Evolutionary conservation across 1,139 yeast genomes (phyloP), one percentile per base, ranked within the genome.

Genomic region (Scheffersomyces stambukii): DNA sequence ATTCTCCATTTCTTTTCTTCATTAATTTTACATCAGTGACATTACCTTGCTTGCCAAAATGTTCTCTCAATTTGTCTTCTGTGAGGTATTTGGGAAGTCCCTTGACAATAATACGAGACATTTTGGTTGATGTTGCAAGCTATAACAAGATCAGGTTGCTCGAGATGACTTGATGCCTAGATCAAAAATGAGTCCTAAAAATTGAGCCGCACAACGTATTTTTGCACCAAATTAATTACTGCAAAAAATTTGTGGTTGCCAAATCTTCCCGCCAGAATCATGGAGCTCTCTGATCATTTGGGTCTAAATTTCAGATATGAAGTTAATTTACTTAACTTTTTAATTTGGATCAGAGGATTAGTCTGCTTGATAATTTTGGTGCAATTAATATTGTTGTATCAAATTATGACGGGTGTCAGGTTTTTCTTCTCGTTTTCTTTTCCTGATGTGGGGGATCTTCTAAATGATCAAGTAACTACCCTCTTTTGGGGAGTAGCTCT

Each of bases 41-140:
- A 37, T 67, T 62, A 28, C 77, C 77, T 42, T 77, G 65, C 40
- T 74, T 65, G 19, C 69, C 54, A 51, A 91, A 91, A 51, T 81
- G 91, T 16, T 71, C 73, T 38, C 70, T 68, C 36, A 91, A 62
- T 42, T 82, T 77, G 3, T 76, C 88, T 50, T 91, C 97, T 1
- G 81, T 77, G 37, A 78, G 72, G 51, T 84, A 84, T 40, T 69
- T 64, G 14, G 99, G 98, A 35, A 91, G 67, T 25, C 95, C 95
- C 55, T 86, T 93, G n/a, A 93, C 95, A 45, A 91, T 91, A 35
- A 93, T 71, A 58, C 99, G 82, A 22, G 98, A 89, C 96, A 81
- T 81, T 4, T 9, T 19, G 12, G 13, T 9, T 5, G 19, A 14
- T 25, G 29, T 16, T 16, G 19, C 19, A 8, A 4, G n/a, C n/a